These are phyloP conservation scores for Neoarthrinium moseri DNA, from an alignment of 2,329 filamentous ascomycete genomes.

Conservation along the genomic window DNA sequence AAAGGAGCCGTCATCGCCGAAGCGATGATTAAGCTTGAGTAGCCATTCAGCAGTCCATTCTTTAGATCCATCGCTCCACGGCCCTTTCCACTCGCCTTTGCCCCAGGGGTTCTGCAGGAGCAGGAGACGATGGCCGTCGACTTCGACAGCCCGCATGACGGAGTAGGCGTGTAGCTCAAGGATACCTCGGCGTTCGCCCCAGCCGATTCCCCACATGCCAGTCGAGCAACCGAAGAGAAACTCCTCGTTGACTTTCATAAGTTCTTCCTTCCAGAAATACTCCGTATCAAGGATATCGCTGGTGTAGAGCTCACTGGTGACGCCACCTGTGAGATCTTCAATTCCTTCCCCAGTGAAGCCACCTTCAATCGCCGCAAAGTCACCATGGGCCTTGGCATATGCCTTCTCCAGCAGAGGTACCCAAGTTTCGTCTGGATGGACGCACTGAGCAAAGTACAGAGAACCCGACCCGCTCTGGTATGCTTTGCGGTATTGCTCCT, in stretches of 20 bases:
- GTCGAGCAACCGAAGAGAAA: slow-evolving; percentile 68
- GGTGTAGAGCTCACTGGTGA: slow-evolving; percentile 64
- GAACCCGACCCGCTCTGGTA: slow-evolving; percentile 69
- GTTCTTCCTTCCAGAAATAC: slow-evolving; percentile 75
- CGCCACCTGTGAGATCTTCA: slow-evolving; percentile 63
- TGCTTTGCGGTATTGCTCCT: slow-evolving; percentile 58
- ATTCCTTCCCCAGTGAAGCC: slow-evolving; percentile 60
- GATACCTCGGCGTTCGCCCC: slow-evolving; percentile 54
- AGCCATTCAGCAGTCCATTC: slow-evolving; percentile 84
- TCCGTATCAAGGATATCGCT: slow-evolving; percentile 73
- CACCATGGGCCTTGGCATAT: slow-evolving; percentile 72
- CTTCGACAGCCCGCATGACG: slow-evolving; percentile 56
- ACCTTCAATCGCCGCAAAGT: slow-evolving; percentile 70
- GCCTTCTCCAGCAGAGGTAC: slow-evolving; percentile 71
- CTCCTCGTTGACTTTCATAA: slow-evolving; percentile 75
- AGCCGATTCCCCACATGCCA: slow-evolving; percentile 43
- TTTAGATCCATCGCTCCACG: slow-evolving; percentile 80
- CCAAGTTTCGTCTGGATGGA: slow-evolving; percentile 70
- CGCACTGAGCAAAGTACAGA: slow-evolving; percentile 69
- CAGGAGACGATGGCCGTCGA: slow-evolving; percentile 62
- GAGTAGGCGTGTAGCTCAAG: slow-evolving; percentile 60
- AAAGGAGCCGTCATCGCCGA: slow-evolving; percentile 72
- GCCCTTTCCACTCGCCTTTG: slow-evolving; percentile 74
- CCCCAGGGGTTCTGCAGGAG: slow-evolving; percentile 78
- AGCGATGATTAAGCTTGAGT: slow-evolving; percentile 67